Evolutionary conservation across 208 protist species (phyloP), one percentile per base, ranked within the genome.

Genomic region (Crithidia fasciculata): DNA sequence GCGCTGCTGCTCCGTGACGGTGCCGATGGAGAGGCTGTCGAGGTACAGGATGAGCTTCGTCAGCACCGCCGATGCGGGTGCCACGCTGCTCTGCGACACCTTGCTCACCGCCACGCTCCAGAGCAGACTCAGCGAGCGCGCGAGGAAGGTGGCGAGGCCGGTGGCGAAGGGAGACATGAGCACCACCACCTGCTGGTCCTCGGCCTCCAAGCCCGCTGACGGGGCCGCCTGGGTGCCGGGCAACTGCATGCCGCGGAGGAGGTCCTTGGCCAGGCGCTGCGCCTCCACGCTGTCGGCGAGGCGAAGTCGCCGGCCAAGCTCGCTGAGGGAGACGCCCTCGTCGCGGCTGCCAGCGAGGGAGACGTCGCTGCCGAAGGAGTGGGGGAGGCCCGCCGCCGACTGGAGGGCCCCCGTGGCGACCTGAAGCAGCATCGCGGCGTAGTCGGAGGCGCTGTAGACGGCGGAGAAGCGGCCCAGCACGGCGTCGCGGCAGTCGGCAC

Each of bases 361-460:
- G 18, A 55, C 43, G 57, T 72, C 69, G 43, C 60, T 61, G 36
- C 56, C 37, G 45, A 66, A 71, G 5, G 50, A 47, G 8, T 63
- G 65, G 19, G 72, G 66, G 12, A 58, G 43, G 49, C 59, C 41
- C 28, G 49, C 50, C 15, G 18, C 36, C 16, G 58, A 54, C 56
- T 74, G 61, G 37, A 83, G 49, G 12, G 76, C 83, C 7, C 87
- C 89, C 36, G 81, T 74, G 39, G 89, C 93, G 52, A 97, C 83
- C 69, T 97, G 93, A n/a, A 97, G 69, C 57, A 97, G 89, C 93
- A 97, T 97, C 18, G 86, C 82, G 37, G 80, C 87, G 69, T 95
- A 95, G 74, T 97, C 93, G 8, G 85, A 67, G 2, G 81, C 67
- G 53, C 73, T 89, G 78, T 90, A 91, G 52, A 85, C 72, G 36